Base-by-base conservation (phyloP, 1,284 basidiomycete genomes). In the Moesziomyces parantarcticus region DNA sequence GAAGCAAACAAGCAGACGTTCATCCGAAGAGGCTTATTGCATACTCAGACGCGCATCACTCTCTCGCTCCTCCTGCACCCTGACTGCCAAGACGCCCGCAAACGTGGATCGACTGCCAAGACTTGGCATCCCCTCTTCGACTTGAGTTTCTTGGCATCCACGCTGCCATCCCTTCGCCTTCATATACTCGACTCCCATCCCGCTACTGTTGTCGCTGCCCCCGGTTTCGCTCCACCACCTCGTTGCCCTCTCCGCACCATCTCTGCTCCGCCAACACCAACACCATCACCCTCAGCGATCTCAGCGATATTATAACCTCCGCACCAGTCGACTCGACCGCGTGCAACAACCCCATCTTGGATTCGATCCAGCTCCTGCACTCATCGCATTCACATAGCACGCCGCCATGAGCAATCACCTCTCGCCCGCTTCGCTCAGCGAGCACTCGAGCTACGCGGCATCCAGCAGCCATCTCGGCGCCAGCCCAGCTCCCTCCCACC, bases 101-200 rank as follows among this genome's bases (percentile, higher is more conserved):
- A 66, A 57, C 56, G 57, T 63, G 60, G 59, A 69, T 69, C 66
- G 57, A 58, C 67, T 62, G 65, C 71, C 55, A 65, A 65, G 54
- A 22, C 70, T 67, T 67, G 64, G 56, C 64, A 63, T 59, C 57
- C 52, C 42, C 29, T 21, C 45, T 51, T 64, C 58, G 52, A 58
- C 56, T 66, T 13, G 49, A 63, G 59, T 55, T 68, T 63, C 64
- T 73, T 68, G 64, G 64, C 70, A 58, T 58, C 51, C 51, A 25
- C 22, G 5, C 45, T 4, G 23, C 36, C 50, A 7, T 7, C 22
- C 46, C 21, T 13, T 25, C 32, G 11, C 60, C 49, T 56, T 73
- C 53, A 73, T 73, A 73, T 73, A 67, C 57, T 68, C 70, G 56
- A 70, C 51, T 23, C 40, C 13, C 18, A 16, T 25, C 41, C 23